phyloP scores from a whole-genome alignment of 1,284 basidiomycete species.

The Ustilago xerochloae region DNA sequence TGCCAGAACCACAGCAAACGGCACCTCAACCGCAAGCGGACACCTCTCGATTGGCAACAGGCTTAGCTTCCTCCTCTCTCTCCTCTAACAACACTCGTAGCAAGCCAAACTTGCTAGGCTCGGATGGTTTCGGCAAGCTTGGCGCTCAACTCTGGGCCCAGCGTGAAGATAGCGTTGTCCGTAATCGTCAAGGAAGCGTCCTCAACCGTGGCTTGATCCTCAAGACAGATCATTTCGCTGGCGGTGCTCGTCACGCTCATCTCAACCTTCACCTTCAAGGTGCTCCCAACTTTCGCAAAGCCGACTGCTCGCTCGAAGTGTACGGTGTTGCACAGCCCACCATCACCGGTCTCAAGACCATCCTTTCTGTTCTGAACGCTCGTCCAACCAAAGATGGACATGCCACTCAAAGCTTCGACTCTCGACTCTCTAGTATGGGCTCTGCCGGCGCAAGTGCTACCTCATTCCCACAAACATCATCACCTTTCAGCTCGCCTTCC shows the following conservation, averaged over 20 bases:
- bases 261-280: slow-evolving; percentile 88
- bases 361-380: slow-evolving; percentile 82
- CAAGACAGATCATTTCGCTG: slow-evolving; percentile 76
- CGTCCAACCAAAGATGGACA: slow-evolving; percentile 28
- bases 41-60: background rate
- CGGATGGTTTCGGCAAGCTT: slow-evolving; percentile 37
- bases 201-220: slow-evolving; percentile 89
- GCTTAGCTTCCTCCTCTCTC: background rate
- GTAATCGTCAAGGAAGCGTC: slow-evolving; percentile 86
- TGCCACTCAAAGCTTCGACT: slow-evolving; percentile 25
- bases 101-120: slow-evolving; percentile 36
- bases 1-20: slow-evolving; percentile 27
- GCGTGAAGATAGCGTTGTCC: slow-evolving; percentile 75
- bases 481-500: slow-evolving; percentile 20
- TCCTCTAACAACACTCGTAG: slow-evolving; percentile 13
- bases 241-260: slow-evolving; percentile 47
- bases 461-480: slow-evolving; percentile 8
- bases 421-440: slow-evolving; percentile 14
- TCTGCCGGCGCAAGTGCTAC: slow-evolving; percentile 9
- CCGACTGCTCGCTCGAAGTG: slow-evolving; percentile 70
- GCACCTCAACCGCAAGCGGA: slow-evolving; percentile 8
- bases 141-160: slow-evolving; percentile 49
- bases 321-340: slow-evolving; percentile 83
- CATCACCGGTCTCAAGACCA: slow-evolving; percentile 88
- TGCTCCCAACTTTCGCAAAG: slow-evolving; percentile 91